A percentile compares a stretch with the other conserved stretches of the same genome.
These are phyloP conservation scores for Apiospora koreana DNA, from an alignment of 2,329 filamentous ascomycete genomes.

Conservation along the genomic window DNA sequence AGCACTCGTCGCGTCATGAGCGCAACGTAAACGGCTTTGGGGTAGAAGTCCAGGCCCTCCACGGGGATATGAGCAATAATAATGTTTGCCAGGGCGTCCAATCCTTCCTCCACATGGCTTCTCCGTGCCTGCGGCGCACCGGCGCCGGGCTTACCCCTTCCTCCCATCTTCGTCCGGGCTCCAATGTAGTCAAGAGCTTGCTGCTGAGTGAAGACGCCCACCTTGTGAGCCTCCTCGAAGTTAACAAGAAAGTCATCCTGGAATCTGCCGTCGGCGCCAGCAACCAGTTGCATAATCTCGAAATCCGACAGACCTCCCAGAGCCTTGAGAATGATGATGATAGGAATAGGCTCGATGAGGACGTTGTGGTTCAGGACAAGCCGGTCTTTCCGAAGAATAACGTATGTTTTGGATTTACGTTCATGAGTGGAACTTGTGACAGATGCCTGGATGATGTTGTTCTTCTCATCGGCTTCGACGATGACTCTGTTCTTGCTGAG, in stretches of 20 bases:
- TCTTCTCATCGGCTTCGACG: conserved; percentile 89
- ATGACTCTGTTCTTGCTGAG: conserved; percentile 99
- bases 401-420: conserved; percentile 96
- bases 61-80: conserved; percentile 95
- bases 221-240: conserved; percentile 86
- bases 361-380: conserved; percentile 93
- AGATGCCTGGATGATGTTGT: conserved; percentile 90
- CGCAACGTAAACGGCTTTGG: conserved; percentile 95
- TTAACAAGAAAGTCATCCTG: conserved; percentile 96
- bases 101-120: conserved; percentile 85
- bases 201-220: conserved; percentile 87
- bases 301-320: conserved; percentile 92
- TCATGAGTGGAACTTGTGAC: conserved; percentile 98
- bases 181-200: conserved; percentile 95
- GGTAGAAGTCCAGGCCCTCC: conserved; percentile 87
- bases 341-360: conserved; percentile 88
- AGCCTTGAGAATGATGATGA: conserved; percentile 89
- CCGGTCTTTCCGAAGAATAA: conserved; percentile 89
- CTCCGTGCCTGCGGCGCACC: conserved; percentile 59
- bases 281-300: conserved; percentile 89
- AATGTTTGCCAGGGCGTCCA: conserved; percentile 89
- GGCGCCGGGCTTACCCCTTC: conserved; percentile 58
- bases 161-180: conserved; percentile 82
- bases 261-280: conserved; percentile 82
- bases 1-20: conserved; percentile 97